Percentiles rank a stretch among this genome's conserved stretches.
These are phyloP conservation scores for Lunasporangiospora selenospora DNA, from an alignment of 192 early-diverging fungal species.

Conservation along the genomic window DNA sequence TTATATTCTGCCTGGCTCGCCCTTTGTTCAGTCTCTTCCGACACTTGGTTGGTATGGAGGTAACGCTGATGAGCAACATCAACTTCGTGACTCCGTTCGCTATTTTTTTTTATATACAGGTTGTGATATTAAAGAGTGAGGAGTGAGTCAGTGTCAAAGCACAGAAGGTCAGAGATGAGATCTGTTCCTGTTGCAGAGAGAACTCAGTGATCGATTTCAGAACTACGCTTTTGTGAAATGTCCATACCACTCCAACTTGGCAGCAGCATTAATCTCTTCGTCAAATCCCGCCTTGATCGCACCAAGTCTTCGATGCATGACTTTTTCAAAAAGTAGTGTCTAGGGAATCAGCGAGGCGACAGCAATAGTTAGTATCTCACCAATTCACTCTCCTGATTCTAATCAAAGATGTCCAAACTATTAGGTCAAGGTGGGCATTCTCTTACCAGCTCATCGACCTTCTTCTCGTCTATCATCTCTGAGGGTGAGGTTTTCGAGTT, in stretches of 20 bases:
- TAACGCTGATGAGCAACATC: conserved; percentile 11
- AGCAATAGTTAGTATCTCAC: not conserved
- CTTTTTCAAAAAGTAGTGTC: conserved; percentile 5
- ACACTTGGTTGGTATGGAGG: not conserved
- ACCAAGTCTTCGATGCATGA: conserved; percentile 5
- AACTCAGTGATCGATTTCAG: too few relatives aligned
- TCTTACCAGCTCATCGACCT: conserved; percentile 22
- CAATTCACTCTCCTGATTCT: not conserved
- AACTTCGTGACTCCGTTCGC: conserved; percentile 10
- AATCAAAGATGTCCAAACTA: not conserved
- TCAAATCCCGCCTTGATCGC: conserved; percentile 1
- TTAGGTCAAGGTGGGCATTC: too few relatives aligned
- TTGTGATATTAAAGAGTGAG: not conserved
- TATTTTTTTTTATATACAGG: not conserved
- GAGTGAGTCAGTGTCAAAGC: not conserved
- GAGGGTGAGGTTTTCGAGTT: conserved; percentile 2
- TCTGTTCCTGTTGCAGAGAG: not conserved
- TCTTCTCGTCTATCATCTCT: conserved; percentile 6
- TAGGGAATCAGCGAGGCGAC: not conserved
- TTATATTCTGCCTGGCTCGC: conserved; percentile 27
- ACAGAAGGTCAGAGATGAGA: not conserved
- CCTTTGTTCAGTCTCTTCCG: conserved; percentile 11
- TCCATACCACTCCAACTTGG: conserved; percentile 21
- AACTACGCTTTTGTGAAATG: not conserved
- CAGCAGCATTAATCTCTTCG: not conserved